These are phyloP conservation scores for Claviceps fusiformis DNA, from an alignment of 2,329 filamentous ascomycete species.

Conservation along the genomic window DNA sequence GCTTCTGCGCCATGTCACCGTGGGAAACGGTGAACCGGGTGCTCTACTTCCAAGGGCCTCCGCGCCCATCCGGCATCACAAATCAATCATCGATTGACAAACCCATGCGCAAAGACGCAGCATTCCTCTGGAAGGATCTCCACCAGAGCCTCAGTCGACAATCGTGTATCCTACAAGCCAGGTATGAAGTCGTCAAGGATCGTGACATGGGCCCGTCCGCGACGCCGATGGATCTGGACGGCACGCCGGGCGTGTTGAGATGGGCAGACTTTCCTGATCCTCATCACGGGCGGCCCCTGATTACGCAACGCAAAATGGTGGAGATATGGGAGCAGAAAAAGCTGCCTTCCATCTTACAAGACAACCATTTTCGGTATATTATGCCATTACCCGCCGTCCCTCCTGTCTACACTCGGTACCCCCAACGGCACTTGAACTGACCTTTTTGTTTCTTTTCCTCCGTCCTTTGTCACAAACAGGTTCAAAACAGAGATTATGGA, in stretches of 20 bases:
- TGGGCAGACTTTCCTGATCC: slow-evolving; percentile 51
- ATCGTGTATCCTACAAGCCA: slow-evolving; percentile 42
- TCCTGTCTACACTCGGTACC: not conserved
- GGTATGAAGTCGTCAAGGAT: slow-evolving; percentile 38
- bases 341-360: slow-evolving; percentile 32
- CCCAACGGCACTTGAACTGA: not conserved
- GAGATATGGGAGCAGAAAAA: slow-evolving; percentile 40
- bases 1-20: slow-evolving; percentile 42
- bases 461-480: slow-evolving; percentile 17
- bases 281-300: slow-evolving; percentile 27
- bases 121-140: slow-evolving; percentile 37
- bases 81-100: slow-evolving; percentile 26
- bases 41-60: slow-evolving; percentile 38
- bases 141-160: slow-evolving; percentile 40
- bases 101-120: slow-evolving; percentile 23
- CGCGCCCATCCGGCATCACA: slow-evolving; percentile 30
- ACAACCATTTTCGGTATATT: slow-evolving; percentile 37
- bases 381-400: slow-evolving; percentile 5
- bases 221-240: slow-evolving; percentile 25
- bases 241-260: slow-evolving; percentile 32
- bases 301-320: slow-evolving; percentile 41
- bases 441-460: not conserved
- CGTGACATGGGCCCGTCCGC: slow-evolving; percentile 29
- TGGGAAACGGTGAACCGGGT: slow-evolving; percentile 36
- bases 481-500: slow-evolving; percentile 40